Conservation (phyloP, 192 early-diverging fungal species). For the Podochytrium sp. region DNA sequence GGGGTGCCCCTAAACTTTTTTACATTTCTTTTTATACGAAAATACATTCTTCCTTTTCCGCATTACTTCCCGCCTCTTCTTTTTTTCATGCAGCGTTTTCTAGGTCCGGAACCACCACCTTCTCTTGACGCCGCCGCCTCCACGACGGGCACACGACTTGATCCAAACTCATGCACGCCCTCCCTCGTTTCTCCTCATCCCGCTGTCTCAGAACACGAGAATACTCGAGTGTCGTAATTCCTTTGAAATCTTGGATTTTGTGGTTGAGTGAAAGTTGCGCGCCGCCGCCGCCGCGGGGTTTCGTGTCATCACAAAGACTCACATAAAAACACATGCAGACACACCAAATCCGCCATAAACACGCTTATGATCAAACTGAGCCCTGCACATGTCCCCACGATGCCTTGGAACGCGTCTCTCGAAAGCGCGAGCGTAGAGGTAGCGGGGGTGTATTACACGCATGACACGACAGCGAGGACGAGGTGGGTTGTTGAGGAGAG, state of each 20-base stretch:
- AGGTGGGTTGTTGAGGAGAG: not conserved
- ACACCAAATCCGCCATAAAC: constrained; percentile 40
- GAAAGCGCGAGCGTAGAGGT: not conserved
- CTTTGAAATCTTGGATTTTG: constrained; percentile 27
- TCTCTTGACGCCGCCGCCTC: not conserved
- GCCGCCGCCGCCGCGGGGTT: not conserved
- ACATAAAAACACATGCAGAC: constrained; percentile 45
- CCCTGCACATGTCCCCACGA: constrained; percentile 5
- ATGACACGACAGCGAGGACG: not conserved
- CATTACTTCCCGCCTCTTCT: not conserved
- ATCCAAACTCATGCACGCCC: constrained; percentile 18
- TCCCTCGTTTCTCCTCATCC: constrained; percentile 6
- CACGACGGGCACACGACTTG: constrained; percentile 15
- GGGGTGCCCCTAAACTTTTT: too few relatives aligned
- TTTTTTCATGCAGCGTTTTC: not conserved
- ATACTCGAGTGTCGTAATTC: constrained; percentile 52
- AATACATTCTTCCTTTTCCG: not conserved
- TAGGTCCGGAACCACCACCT: not conserved
- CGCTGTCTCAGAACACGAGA: constrained; percentile 32
- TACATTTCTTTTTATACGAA: not conserved
- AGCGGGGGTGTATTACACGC: not conserved
- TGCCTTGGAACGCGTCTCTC: constrained; percentile 10
- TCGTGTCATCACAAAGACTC: not conserved
- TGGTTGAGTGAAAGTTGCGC: not conserved
- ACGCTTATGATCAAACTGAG: constrained; percentile 12